Evolutionary conservation across 129 eudicot genomes (phyloP).

Genomic region (Flaveria sonorensis): DNA sequence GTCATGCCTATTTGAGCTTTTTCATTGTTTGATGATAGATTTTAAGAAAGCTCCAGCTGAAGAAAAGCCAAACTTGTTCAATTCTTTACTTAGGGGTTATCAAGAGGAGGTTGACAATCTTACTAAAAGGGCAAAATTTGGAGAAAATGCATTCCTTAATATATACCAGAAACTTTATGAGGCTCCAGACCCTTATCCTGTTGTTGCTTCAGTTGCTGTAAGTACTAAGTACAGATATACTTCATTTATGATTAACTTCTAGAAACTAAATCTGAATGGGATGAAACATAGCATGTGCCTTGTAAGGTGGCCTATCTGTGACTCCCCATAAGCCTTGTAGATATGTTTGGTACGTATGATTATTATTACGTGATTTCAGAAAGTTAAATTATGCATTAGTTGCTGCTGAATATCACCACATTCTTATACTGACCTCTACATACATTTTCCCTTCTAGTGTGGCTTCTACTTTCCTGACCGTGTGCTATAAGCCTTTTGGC

Average conservation of each 20-base stretch:
- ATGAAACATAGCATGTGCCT: neutral
- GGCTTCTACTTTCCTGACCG: neutral
- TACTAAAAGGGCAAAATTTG: slow-evolving; percentile 94
- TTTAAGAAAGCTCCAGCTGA: slow-evolving; percentile 93
- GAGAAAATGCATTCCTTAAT: slow-evolving; percentile 97
- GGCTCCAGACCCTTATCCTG: slow-evolving; percentile 96
- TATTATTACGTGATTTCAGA: slow-evolving; percentile 11
- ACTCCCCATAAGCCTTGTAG: no score
- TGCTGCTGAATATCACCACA: neutral
- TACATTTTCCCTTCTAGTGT: neutral
- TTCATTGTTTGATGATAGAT: slow-evolving; percentile 45
- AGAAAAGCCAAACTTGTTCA: slow-evolving; percentile 73
- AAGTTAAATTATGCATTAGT: neutral
- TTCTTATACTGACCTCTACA: no score
- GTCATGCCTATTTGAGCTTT: neutral
- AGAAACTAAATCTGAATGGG: slow-evolving; percentile 1
- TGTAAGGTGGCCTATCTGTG: no score
- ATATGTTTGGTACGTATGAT: neutral
- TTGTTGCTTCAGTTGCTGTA: slow-evolving; percentile 82
- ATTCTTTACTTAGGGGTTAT: slow-evolving; percentile 81
- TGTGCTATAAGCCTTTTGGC: neutral
- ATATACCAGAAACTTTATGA: slow-evolving; percentile 96
- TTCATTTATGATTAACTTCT: slow-evolving; percentile 8
- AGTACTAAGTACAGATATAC: slow-evolving; percentile 58
- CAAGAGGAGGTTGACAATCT: slow-evolving; percentile 98